Base-by-base conservation (phyloP, 345 rosid species). In the Adansonia digitata region DNA sequence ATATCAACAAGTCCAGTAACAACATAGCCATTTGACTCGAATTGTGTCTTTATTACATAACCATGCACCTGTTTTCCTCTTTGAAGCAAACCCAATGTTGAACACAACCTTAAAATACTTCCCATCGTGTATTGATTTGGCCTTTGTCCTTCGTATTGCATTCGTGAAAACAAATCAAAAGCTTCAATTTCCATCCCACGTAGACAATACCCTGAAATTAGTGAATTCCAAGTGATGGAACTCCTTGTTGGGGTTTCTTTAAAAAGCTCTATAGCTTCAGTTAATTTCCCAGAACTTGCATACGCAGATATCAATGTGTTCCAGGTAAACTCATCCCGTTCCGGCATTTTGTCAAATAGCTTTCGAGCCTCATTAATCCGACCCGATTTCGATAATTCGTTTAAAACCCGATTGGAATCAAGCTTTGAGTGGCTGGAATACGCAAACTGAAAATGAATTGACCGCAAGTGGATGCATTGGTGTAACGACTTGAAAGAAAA, bases 61-160 rank as follows among this genome's bases (percentile, higher is more conserved):
- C 95, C 95, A 81, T 92, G 98, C 80, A 91, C 81, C 84, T 88
- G 82, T 73, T 91, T 84, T 20, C 98, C 98, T 72, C 82, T 83
- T 2, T 40, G 82, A 78, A 89, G 84, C 60, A 83, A 81, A 71
- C 77, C 77, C 77, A 73, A 72, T 14, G 67, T 62, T 7, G 97
- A 78, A 69, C 93, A 91, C 81, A 88, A 61, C 80, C 84, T 86
- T 74, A 91, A 88, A 72, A 91, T 63, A 85, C 94, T 90, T 20
- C 92, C 97, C 37, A 94, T 70, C 7, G 93, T 88, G 80, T 83
- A 92, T 52, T 89, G 89, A 55, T 73, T 88, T 7, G 94, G 92
- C 12, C 34, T 75, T 12, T 71, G 75, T 71, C 93, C 97, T 70
- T 90, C 76, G 26, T 83, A 29, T 85, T 89, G 92, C 99, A 93